A percentile compares a stretch with the other conserved stretches of the same genome.
Conservation (phyloP, 352 stramenopile genomes). For the Globisporangium middletonii region DNA sequence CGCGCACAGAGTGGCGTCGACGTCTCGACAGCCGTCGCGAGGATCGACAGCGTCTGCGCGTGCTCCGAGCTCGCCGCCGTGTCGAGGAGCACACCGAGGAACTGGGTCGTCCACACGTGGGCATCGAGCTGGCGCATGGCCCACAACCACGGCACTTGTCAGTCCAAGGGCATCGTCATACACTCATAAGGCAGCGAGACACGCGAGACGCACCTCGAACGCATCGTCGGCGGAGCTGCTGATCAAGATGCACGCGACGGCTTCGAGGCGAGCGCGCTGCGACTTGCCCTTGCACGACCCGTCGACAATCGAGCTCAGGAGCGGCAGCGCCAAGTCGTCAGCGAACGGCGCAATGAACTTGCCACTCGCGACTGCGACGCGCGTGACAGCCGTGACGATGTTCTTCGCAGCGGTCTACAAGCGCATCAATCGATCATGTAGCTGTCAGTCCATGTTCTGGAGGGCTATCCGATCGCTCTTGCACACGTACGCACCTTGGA, state of each 20-base stretch:
- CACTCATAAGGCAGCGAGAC: no score
- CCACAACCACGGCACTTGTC: neutral
- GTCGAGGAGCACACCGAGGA: constrained; percentile 35
- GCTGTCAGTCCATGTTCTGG: no score
- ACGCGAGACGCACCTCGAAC: constrained; percentile 28
- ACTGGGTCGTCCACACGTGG: constrained; percentile 40
- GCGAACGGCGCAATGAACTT: constrained; percentile 31
- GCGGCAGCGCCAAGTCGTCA: constrained; percentile 37
- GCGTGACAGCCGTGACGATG: constrained; percentile 49
- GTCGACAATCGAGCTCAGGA: constrained; percentile 40
- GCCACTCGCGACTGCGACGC: constrained; percentile 35
- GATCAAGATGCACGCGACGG: constrained; percentile 40
- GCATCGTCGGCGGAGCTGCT: constrained; percentile 25
- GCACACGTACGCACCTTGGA: constrained; percentile 42
- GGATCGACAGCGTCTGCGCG: constrained; percentile 42
- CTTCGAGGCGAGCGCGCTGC: constrained; percentile 38
- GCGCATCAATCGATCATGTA: no score
- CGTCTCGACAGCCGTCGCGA: constrained; percentile 25
- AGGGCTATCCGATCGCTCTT: no score
- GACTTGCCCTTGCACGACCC: constrained; percentile 46
- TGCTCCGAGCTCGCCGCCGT: constrained; percentile 41
- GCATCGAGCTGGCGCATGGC: constrained; percentile 20
- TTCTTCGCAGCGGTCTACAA: constrained; percentile 31
- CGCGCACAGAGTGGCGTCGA: constrained; percentile 29
- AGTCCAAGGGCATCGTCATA: no score